A percentile compares a stretch with the other conserved stretches of the same genome.
phyloP scores from a whole-genome alignment of 2,329 filamentous ascomycete genomes.

The Blumeriella jaapii region DNA sequence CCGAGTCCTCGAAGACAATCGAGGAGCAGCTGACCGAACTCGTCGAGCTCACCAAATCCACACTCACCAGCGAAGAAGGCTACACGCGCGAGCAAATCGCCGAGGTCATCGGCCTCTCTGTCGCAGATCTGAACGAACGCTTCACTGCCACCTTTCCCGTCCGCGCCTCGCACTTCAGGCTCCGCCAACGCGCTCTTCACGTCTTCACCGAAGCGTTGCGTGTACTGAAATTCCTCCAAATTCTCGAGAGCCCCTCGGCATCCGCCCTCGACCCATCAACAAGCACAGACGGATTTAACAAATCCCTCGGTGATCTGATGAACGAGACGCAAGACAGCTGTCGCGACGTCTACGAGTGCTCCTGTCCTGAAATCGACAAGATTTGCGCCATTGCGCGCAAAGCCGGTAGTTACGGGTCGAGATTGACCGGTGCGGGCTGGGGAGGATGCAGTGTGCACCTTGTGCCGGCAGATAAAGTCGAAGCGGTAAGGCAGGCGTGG shows the following conservation, averaged over 20 bases:
- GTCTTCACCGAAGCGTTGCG: constrained; percentile 84
- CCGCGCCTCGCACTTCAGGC: constrained; percentile 74
- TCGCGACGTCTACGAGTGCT: constrained; percentile 80
- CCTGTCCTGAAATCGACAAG: constrained; percentile 82
- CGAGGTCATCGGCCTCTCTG: constrained; percentile 53
- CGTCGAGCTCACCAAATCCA: constrained; percentile 55
- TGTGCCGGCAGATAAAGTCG: constrained; percentile 72
- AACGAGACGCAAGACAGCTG: constrained; percentile 86
- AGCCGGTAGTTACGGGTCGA: constrained; percentile 73
- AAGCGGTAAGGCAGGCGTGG: constrained; percentile 65
- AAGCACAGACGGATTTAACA: constrained; percentile 50
- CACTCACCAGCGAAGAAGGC: constrained; percentile 66
- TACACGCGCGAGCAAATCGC: constrained; percentile 86
- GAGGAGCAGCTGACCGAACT: constrained; percentile 63
- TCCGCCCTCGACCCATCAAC: constrained; percentile 16
- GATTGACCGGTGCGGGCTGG: constrained; percentile 91
- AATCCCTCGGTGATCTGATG: constrained; percentile 67
- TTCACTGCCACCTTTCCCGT: constrained; percentile 87
- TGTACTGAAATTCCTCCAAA: constrained; percentile 69
- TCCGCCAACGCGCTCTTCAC: constrained; percentile 79
- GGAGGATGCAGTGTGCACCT: constrained; percentile 93
- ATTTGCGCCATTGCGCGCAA: constrained; percentile 69
- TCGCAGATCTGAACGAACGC: constrained; percentile 59
- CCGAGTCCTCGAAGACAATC: constrained; percentile 29
- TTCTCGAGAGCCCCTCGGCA: constrained; percentile 47